Percentiles rank a stretch among this genome's conserved stretches.
Conservation (phyloP, 805 yeast genomes). For the Suhomyces xylopsoci region DNA sequence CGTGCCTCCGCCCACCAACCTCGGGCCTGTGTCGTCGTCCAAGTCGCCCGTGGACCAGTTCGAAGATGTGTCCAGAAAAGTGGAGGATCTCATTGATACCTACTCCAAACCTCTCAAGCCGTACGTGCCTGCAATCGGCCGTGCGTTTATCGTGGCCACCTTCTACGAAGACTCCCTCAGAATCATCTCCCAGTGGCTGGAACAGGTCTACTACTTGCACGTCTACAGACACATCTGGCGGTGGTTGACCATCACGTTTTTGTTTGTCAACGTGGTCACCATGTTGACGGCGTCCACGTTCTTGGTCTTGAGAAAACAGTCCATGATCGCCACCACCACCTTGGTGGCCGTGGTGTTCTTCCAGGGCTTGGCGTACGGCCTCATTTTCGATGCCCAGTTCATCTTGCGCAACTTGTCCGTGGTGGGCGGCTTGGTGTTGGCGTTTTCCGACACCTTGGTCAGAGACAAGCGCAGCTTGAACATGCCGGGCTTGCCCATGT, state of each 20-base stretch:
- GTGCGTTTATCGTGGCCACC: conserved; percentile 89
- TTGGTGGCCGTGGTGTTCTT: conserved; percentile 67
- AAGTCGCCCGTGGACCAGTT: conserved; percentile 36
- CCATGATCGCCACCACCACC: conserved; percentile 66
- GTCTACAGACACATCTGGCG: conserved; percentile 76
- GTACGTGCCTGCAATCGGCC: conserved; percentile 81
- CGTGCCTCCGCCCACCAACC: conserved; percentile 19
- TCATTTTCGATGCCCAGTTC: conserved; percentile 75
- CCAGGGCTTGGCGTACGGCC: conserved; percentile 88
- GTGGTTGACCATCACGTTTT: conserved; percentile 71
- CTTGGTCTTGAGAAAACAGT: conserved; percentile 65
- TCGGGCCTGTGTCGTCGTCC: conserved; percentile 30
- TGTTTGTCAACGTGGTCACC: conserved; percentile 56
- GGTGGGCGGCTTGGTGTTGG: conserved; percentile 87
- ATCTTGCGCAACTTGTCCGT: conserved; percentile 85
- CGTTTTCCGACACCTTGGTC: conserved; percentile 80
- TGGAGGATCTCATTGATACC: conserved; percentile 54
- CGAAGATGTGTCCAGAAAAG: conserved; percentile 49
- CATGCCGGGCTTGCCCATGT: conserved; percentile 75
- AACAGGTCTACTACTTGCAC: conserved; percentile 82
- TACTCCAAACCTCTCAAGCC: conserved; percentile 58
- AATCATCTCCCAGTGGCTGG: conserved; percentile 83
- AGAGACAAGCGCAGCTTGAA: conserved; percentile 64
- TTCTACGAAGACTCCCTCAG: conserved; percentile 87
- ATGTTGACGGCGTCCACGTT: conserved; percentile 75